Base-by-base conservation (phyloP, 1,284 basidiomycete species). In the Apiotrichum siamense region DNA sequence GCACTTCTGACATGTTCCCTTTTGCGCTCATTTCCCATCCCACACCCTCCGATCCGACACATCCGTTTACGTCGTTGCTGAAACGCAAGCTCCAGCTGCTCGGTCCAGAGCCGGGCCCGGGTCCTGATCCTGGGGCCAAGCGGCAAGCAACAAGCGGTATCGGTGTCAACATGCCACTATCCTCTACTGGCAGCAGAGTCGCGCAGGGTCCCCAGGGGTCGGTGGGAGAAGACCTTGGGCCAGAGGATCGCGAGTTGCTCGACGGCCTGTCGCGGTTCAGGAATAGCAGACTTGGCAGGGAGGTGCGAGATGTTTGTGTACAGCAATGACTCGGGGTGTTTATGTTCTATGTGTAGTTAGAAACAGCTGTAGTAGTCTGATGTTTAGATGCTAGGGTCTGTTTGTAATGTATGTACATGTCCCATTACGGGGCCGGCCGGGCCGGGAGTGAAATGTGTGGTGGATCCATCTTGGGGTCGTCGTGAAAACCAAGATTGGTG, bases 271-370 rank as follows among this genome's bases (percentile, higher is more conserved):
- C 53, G 49, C 42, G 68, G 46, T 72, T 70, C 55, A 60, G 57
- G 25, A 44, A 54, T 15, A 66, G 63, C 50, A 43, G 52, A 23
- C 52, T 72, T 20, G 69, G 69, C 3, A 45, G 57, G 32, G 60
- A 66, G 53, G 66, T 72, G 5, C 45, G 64, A 15, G 68, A 72
- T 49, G 59, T 56, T 15, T 72, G 69, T 54, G 59, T 70, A 13
- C 62, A 56, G 40, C 69, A 71, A 48, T 69, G n/a, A n/a, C n/a
- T n/a, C n/a, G n/a, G n/a, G n/a, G n/a, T n/a, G n/a, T n/a, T n/a
- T n/a, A 31, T 31, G 29, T 31, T 9, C 29, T 9, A 31, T 31
- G 15, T 31, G n/a, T n/a, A n/a, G n/a, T n/a, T n/a, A n/a, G n/a
- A 57, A 36, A 13, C 15, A n/a, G n/a, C 18, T 18, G 33, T 35